Conservation (phyloP, 2,329 filamentous ascomycete genomes). For the Botryotinia calthae region DNA sequence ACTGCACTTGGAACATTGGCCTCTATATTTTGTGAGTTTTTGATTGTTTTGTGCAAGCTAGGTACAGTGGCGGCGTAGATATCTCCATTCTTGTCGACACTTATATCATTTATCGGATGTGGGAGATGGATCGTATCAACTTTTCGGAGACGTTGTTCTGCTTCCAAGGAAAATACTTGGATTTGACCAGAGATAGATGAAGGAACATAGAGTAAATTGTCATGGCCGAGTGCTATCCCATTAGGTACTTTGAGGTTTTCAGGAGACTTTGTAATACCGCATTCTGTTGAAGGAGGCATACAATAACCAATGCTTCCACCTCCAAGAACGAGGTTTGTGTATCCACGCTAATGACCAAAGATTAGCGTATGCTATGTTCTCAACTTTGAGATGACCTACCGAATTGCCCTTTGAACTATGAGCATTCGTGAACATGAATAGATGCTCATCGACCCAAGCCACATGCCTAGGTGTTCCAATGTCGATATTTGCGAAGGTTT, state of each 20-base stretch:
- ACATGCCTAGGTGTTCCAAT: conserved; percentile 41
- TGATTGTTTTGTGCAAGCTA: conserved; percentile 28
- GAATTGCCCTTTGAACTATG: conserved; percentile 35
- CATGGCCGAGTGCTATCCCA: conserved; percentile 37
- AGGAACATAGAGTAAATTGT: conserved; percentile 41
- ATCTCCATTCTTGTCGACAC: conserved; percentile 40
- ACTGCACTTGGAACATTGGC: conserved; percentile 29
- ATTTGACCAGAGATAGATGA: conserved; percentile 27
- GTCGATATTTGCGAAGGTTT: conserved; percentile 35
- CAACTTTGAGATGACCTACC: conserved; percentile 23
- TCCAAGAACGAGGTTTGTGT: conserved; percentile 28
- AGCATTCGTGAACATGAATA: conserved; percentile 42
- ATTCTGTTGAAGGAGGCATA: conserved; percentile 24
- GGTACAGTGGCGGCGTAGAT: conserved; percentile 40
- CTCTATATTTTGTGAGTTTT: conserved; percentile 31
- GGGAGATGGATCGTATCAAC: conserved; percentile 35
- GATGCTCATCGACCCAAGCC: conserved; percentile 38
- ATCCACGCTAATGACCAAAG: conserved; percentile 29
- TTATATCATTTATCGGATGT: conserved; percentile 40
- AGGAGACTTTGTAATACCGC: conserved; percentile 34
- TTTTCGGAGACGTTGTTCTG: conserved; percentile 22
- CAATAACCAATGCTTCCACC: conserved; percentile 39
- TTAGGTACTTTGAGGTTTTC: conserved; percentile 38
- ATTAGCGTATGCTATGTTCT: conserved; percentile 16
- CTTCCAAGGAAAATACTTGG: conserved; percentile 23